A percentile compares a stretch with the other conserved stretches of the same genome.
Conservation (phyloP, 345 rosid species). For the Brassica juncea region DNA sequence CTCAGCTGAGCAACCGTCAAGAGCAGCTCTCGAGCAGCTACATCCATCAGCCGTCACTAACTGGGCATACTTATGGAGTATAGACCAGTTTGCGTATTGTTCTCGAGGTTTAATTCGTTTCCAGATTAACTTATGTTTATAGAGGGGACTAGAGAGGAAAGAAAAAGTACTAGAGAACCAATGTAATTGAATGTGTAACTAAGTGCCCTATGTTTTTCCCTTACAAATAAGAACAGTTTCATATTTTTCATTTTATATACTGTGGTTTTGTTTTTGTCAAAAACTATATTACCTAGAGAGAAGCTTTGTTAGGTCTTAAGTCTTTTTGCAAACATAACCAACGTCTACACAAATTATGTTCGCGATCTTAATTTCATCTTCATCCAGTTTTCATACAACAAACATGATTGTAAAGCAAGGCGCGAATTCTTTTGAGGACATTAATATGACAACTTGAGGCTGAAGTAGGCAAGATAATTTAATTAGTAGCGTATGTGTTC, state of each 20-base stretch:
- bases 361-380: not conserved
- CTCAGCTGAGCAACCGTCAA: slow-evolving; percentile 37
- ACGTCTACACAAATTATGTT: not conserved
- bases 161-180: slow-evolving; percentile 15
- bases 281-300: not conserved
- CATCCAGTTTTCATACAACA: not conserved
- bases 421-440: not conserved
- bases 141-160: slow-evolving; percentile 18
- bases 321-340: not conserved
- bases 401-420: not conserved
- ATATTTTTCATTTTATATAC: not conserved
- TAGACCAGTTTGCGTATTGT: slow-evolving; percentile 21
- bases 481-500: too few relatives aligned
- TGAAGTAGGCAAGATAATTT: too few relatives aligned
- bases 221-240: slow-evolving; percentile 2
- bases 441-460: not conserved
- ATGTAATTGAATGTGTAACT: slow-evolving; percentile 30
- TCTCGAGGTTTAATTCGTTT: not conserved
- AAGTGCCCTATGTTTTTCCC: not conserved
- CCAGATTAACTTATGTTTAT: slow-evolving; percentile 5
- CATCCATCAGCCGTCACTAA: slow-evolving; percentile 20
- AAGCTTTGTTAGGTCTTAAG: not conserved
- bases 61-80: slow-evolving; percentile 34
- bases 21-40: slow-evolving; percentile 28
- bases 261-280: not conserved